Conservation (phyloP, 169 alveolate species). For the Plasmodium chabaudi region DNA sequence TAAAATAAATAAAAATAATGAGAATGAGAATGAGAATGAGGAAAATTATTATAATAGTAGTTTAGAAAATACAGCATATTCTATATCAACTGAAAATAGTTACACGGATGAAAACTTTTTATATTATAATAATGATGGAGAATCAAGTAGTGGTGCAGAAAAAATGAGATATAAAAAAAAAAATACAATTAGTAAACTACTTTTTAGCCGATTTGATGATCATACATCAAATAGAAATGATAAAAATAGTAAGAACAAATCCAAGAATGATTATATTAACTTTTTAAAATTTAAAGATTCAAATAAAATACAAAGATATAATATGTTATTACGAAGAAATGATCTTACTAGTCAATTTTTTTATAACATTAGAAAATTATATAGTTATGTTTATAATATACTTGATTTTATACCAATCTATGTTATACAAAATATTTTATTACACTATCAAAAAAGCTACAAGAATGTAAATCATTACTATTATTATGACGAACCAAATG, state of each 20-base stretch:
- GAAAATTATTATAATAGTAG: neutral
- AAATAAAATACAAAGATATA: conserved; percentile 42
- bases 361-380: conserved; percentile 25
- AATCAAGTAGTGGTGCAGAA: conserved; percentile 32
- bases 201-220: conserved; percentile 13
- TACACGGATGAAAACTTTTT: conserved; percentile 10
- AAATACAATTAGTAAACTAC: neutral
- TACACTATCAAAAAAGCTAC: conserved; percentile 14
- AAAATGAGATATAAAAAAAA: conserved; percentile 6
- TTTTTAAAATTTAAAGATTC: conserved; percentile 26
- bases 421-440: conserved; percentile 32
- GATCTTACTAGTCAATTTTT: conserved; percentile 8
- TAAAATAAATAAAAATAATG: neutral
- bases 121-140: neutral
- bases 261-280: neutral
- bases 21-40: neutral
- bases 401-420: conserved; percentile 46
- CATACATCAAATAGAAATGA: conserved; percentile 4
- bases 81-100: conserved; percentile 17
- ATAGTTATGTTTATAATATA: conserved; percentile 52
- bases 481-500: conserved; percentile 9
- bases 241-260: neutral
- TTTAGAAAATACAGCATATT: neutral
- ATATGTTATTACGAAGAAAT: conserved; percentile 24
- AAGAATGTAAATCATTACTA: conserved; percentile 18